phyloP scores from a whole-genome alignment of 106 monocot genomes.

The Triglochin maritima region DNA sequence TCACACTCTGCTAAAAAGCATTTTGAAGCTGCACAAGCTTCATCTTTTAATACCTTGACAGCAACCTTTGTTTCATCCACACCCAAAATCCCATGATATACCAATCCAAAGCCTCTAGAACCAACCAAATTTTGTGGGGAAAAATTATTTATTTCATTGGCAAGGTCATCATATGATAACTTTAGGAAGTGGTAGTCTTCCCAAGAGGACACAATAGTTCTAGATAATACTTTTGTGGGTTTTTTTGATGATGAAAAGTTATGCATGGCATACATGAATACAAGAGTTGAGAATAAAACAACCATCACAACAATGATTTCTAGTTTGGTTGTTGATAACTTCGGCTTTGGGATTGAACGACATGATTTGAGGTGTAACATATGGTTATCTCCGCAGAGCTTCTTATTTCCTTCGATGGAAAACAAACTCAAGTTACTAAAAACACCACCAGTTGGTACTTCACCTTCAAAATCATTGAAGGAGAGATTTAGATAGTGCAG shows the following conservation, averaged over 20 bases:
- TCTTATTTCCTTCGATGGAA: conserved; percentile 7
- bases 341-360: not conserved
- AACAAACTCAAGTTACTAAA: not conserved
- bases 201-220: too few relatives aligned
- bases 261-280: too few relatives aligned
- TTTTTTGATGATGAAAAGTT: too few relatives aligned
- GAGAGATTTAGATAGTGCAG: not conserved
- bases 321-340: not conserved
- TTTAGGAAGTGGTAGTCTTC: not conserved
- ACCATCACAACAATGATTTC: not conserved
- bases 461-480: conserved; percentile 4
- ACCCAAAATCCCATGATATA: not conserved
- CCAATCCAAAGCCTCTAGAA: conserved; percentile 1
- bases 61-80: not conserved
- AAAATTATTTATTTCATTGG: conserved; percentile 1
- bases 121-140: conserved; percentile 4
- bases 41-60: conserved; percentile 5
- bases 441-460: conserved; percentile 1
- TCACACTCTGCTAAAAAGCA: conserved; percentile 5
- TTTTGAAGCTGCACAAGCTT: not conserved
- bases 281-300: not conserved
- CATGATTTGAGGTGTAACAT: not conserved
- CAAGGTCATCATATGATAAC: conserved; percentile 1
- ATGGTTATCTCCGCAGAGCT: not conserved
- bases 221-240: too few relatives aligned